Conservation (phyloP, 2,329 filamentous ascomycete genomes). For the Paraphoma sp. region DNA sequence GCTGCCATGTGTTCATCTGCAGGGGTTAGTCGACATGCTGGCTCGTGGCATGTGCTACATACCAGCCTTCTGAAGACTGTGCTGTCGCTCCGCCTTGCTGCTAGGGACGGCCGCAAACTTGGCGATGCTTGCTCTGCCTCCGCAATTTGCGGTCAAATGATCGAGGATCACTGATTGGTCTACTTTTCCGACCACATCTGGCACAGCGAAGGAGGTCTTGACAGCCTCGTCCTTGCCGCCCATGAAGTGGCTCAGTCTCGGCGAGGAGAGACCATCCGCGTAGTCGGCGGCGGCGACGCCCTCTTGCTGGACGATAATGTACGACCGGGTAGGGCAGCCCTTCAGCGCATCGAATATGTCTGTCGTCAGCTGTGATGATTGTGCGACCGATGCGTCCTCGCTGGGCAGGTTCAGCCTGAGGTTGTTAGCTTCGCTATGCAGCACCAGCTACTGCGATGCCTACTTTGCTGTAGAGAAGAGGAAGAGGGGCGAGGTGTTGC, state of each 20-base stretch:
- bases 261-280: conserved; percentile 57
- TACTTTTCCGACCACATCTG: conserved; percentile 60
- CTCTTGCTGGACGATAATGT: conserved; percentile 80
- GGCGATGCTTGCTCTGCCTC: conserved; percentile 39
- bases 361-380: conserved; percentile 51
- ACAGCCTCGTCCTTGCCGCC: conserved; percentile 57
- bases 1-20: conserved; percentile 32
- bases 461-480: conserved; percentile 86
- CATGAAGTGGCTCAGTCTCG: conserved; percentile 62
- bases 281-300: conserved; percentile 76
- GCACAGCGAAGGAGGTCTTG: conserved; percentile 60
- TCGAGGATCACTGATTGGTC: conserved; percentile 52
- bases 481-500: conserved; percentile 87
- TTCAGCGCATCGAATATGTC: conserved; percentile 59
- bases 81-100: conserved; percentile 16
- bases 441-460: conserved; percentile 38
- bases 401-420: conserved; percentile 36
- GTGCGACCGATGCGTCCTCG: conserved; percentile 46
- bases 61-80: conserved; percentile 29
- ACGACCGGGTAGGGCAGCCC: conserved; percentile 74
- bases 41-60: neutral
- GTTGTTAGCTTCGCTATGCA: conserved; percentile 30
- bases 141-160: conserved; percentile 57
- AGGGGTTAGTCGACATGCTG: conserved; percentile 8
- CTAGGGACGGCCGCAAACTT: conserved; percentile 20